Conservation (phyloP, 2,329 filamentous ascomycete species). For the Fusarium irregulare region DNA sequence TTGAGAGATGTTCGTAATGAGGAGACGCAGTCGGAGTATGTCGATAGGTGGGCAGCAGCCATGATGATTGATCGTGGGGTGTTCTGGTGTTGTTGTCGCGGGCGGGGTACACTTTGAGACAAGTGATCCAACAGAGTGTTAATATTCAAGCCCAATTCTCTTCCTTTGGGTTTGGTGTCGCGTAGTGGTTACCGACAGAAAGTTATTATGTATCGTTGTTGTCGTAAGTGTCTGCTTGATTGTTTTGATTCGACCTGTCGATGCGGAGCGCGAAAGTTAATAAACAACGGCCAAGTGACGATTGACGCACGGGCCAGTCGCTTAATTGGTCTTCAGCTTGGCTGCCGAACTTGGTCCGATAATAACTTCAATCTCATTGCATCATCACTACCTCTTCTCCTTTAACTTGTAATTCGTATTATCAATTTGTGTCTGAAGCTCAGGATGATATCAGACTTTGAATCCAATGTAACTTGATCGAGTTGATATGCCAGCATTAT, state of each 20-base stretch:
- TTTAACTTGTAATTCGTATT: background rate
- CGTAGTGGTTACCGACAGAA: background rate
- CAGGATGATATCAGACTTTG: background rate
- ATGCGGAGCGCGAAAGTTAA: slow-evolving; percentile 7
- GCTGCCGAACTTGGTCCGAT: slow-evolving; percentile 22
- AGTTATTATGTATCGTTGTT: background rate
- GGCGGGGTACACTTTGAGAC: slow-evolving; percentile 13
- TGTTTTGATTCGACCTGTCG: slow-evolving; percentile 18
- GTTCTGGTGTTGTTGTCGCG: slow-evolving; percentile 19
- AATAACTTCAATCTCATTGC: background rate
- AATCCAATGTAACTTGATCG: background rate
- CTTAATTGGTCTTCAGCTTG: background rate
- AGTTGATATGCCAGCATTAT: background rate
- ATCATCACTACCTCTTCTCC: background rate
- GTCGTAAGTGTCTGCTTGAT: background rate
- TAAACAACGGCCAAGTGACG: slow-evolving; percentile 19
- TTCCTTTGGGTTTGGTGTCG: no score
- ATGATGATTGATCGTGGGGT: slow-evolving; percentile 31
- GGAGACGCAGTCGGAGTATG: slow-evolving; percentile 68
- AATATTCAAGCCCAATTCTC: background rate
- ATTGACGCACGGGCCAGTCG: slow-evolving; percentile 21
- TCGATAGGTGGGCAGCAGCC: slow-evolving; percentile 46
- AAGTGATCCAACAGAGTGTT: background rate
- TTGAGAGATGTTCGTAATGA: slow-evolving; percentile 70
- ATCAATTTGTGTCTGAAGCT: background rate